Conservation (phyloP, 2,329 filamentous ascomycete genomes). For the Aureobasidium melanogenum region DNA sequence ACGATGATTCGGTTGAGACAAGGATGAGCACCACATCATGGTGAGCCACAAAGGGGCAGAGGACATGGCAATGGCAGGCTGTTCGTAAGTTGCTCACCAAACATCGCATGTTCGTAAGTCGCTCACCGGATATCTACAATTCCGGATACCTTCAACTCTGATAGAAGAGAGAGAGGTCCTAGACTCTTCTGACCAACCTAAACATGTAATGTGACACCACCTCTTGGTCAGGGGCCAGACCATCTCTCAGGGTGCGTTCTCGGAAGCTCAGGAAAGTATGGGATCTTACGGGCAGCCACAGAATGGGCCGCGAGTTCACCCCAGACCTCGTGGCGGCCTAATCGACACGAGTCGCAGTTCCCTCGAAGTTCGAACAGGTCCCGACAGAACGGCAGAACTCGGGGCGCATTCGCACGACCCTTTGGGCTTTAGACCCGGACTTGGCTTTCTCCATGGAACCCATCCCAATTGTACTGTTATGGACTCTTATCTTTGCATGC, state of each 20-base stretch:
- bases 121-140: background rate
- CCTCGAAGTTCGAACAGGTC: background rate
- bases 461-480: too few relatives aligned
- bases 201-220: background rate
- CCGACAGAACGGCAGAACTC: conserved; percentile 1
- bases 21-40: background rate
- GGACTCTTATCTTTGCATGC: background rate
- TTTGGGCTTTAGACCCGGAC: background rate
- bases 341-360: background rate
- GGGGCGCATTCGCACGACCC: background rate
- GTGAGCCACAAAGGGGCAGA: background rate
- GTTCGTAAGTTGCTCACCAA: background rate
- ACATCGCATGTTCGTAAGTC: background rate
- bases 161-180: background rate
- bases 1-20: background rate
- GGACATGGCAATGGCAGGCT: background rate
- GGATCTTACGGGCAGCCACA: background rate
- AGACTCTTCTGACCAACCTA: background rate
- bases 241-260: background rate
- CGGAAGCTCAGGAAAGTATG: background rate
- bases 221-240: background rate
- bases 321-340: background rate
- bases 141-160: background rate
- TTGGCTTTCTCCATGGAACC: conserved; percentile 1
- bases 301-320: background rate